A percentile compares a stretch with the other conserved stretches of the same genome.
phyloP scores from a whole-genome alignment of 2,329 filamentous ascomycete species.

The Nemania sp. region DNA sequence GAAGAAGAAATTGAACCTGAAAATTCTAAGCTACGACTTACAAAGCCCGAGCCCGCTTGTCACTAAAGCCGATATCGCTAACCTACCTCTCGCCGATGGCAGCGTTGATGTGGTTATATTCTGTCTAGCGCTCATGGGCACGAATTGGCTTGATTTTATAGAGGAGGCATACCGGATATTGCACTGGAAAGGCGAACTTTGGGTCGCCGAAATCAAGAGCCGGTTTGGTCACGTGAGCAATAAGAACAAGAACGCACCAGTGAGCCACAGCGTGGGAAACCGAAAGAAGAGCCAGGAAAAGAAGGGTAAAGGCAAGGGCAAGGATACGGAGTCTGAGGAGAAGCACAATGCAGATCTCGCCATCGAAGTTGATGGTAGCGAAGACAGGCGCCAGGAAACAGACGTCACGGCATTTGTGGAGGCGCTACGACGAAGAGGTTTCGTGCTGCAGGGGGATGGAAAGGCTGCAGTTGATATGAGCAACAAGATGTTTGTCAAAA shows the following conservation, averaged over 20 bases:
- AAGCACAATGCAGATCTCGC: constrained; percentile 69
- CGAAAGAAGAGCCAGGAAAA: constrained; percentile 63
- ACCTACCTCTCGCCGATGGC: constrained; percentile 79
- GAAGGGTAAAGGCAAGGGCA: constrained; percentile 58
- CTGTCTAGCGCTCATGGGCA: constrained; percentile 97
- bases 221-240: constrained; percentile 77
- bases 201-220: constrained; percentile 97
- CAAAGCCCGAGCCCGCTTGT: constrained; percentile 81
- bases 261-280: constrained; percentile 79
- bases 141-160: constrained; percentile 96
- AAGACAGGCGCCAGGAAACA: constrained; percentile 76
- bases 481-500: constrained; percentile 99
- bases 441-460: constrained; percentile 78
- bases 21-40: constrained; percentile 87
- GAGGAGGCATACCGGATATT: constrained; percentile 95
- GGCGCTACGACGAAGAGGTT: constrained; percentile 82
- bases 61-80: constrained; percentile 88
- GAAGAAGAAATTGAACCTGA: constrained; percentile 74
- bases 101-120: constrained; percentile 90
- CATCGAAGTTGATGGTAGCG: constrained; percentile 77
- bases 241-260: constrained; percentile 58
- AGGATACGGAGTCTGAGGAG: constrained; percentile 61
- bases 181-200: constrained; percentile 94
- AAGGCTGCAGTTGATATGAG: constrained; percentile 76
- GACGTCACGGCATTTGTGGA: constrained; percentile 90